phyloP scores from a whole-genome alignment of 495 filamentous ascomycete genomes.

The Polyplosphaeria fusca region DNA sequence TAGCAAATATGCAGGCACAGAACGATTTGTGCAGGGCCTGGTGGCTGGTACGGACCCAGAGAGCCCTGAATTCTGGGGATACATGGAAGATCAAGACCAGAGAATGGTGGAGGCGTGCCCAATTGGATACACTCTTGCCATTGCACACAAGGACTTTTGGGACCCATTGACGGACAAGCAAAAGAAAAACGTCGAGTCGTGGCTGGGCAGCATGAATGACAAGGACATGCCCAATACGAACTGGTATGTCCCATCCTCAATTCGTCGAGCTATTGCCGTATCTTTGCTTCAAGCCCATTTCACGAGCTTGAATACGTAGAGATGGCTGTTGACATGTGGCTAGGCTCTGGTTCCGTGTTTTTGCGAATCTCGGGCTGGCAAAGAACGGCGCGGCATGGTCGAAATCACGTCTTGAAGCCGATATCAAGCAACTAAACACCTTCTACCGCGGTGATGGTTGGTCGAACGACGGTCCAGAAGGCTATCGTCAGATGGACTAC shows the following conservation, averaged over 20 bases:
- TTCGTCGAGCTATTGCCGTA: background rate
- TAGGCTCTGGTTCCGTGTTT: slow-evolving; percentile 79
- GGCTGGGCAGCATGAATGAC: slow-evolving; percentile 71
- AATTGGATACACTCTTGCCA: slow-evolving; percentile 62
- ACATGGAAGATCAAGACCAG: slow-evolving; percentile 69
- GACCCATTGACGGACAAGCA: slow-evolving; percentile 57
- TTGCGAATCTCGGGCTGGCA: slow-evolving; percentile 73
- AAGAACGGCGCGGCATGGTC: slow-evolving; percentile 66
- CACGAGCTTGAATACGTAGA: background rate
- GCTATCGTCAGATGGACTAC: slow-evolving; percentile 77
- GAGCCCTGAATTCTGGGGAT: slow-evolving; percentile 69
- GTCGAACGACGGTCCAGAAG: slow-evolving; percentile 76
- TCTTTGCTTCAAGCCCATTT: too few species aligned
- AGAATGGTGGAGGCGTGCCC: slow-evolving; percentile 86
- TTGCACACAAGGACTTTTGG: slow-evolving; percentile 64
- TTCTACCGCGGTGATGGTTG: slow-evolving; percentile 77
- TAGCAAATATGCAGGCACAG: slow-evolving; percentile 57
- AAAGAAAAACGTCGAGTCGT: slow-evolving; percentile 59
- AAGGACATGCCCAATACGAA: slow-evolving; percentile 66
- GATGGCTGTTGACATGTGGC: slow-evolving; percentile 23
- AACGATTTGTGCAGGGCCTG: slow-evolving; percentile 65
- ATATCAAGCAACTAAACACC: slow-evolving; percentile 72
- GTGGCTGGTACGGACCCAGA: slow-evolving; percentile 64
- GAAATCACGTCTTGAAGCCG: slow-evolving; percentile 62
- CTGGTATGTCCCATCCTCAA: slow-evolving; percentile 41